phyloP scores from a whole-genome alignment of 1,284 basidiomycete genomes.

The Naganishia sp. region DNA sequence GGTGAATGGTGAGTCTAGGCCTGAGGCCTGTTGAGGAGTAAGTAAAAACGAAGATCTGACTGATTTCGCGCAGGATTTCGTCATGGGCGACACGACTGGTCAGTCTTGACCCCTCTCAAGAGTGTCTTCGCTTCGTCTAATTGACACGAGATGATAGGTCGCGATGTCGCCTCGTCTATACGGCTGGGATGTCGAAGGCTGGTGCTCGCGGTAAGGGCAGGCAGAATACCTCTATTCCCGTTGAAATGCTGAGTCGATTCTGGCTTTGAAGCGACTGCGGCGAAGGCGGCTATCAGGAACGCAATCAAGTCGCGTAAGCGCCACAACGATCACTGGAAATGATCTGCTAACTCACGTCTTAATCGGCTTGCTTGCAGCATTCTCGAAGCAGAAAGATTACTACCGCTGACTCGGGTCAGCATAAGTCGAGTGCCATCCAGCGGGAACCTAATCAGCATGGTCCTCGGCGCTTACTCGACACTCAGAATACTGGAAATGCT shows the following conservation, averaged over 20 bases:
- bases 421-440: conserved; percentile 16
- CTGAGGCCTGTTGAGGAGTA: neutral
- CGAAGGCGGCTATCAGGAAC: conserved; percentile 17
- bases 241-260: neutral
- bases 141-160: neutral
- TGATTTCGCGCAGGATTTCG: conserved; percentile 5
- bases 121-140: neutral
- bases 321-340: neutral
- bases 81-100: conserved; percentile 6
- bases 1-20: conserved; percentile 27
- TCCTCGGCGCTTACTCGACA: conserved; percentile 1
- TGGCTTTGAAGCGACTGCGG: neutral
- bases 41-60: neutral
- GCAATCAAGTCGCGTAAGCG: conserved; percentile 21
- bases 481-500: conserved; percentile 30
- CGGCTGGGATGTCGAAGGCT: conserved; percentile 32
- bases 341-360: neutral
- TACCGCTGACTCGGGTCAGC: conserved; percentile 13
- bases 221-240: neutral
- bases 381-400: conserved; percentile 7
- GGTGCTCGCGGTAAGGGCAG: conserved; percentile 29
- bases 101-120: neutral
- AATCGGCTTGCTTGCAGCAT: conserved; percentile 5
- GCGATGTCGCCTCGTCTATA: conserved; percentile 2
- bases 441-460: conserved; percentile 6